phyloP scores from a whole-genome alignment of 768 basidiomycete genomes.

The Termitomyces titanicus region DNA sequence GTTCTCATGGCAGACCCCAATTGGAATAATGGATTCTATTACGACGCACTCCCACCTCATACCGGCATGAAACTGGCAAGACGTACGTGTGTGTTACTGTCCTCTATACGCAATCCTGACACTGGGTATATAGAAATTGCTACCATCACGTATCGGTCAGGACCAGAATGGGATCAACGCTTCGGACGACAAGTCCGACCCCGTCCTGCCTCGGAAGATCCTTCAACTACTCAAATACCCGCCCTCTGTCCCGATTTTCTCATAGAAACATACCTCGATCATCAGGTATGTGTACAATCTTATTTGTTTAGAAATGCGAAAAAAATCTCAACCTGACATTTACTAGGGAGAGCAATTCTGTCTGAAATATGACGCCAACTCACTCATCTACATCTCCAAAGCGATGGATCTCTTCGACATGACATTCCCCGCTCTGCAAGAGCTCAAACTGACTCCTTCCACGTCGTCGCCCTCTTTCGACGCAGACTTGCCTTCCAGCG shows the following conservation, averaged over 20 bases:
- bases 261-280: constrained; percentile 98
- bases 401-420: constrained; percentile 99
- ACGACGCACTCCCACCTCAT: constrained; percentile 92
- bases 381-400: constrained; percentile 96
- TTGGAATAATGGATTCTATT: constrained; percentile 99
- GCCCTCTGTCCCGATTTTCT: constrained; percentile 95
- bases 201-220: constrained; percentile 33
- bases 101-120: background rate
- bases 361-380: constrained; percentile 98
- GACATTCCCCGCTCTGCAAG: constrained; percentile 70
- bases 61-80: constrained; percentile 98
- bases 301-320: constrained; percentile 53
- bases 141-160: constrained; percentile 97
- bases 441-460: constrained; percentile 52
- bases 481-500: constrained; percentile 19
- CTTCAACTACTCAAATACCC: constrained; percentile 44
- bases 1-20: constrained; percentile 99
- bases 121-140: constrained; percentile 73
- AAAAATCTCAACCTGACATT: constrained; percentile 28
- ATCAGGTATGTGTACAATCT: constrained; percentile 84
- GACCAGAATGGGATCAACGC: constrained; percentile 98
- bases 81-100: constrained; percentile 44
- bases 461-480: constrained; percentile 15
- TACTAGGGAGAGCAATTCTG: constrained; percentile 90
- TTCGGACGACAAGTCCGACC: constrained; percentile 77